Evolutionary conservation across 768 basidiomycete species (phyloP).

Genomic region (Lentinula edodes): DNA sequence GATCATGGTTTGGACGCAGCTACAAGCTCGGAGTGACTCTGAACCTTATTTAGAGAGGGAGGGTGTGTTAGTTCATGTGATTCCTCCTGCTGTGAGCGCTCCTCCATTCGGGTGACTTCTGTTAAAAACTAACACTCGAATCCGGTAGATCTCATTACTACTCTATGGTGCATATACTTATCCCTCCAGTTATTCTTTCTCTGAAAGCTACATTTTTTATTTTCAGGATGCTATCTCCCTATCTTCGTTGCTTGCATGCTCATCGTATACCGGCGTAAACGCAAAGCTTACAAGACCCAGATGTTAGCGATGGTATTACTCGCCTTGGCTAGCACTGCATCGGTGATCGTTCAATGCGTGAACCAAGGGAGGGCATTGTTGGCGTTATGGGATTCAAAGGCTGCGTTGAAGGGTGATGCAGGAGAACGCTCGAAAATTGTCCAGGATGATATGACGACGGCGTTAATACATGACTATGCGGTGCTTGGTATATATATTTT

Average conservation of each 20-base stretch:
- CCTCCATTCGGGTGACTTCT: not conserved
- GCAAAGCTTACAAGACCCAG: not conserved
- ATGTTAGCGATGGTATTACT: not conserved
- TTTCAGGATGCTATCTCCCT: not conserved
- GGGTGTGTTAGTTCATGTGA: not conserved
- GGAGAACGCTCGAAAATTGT: not conserved
- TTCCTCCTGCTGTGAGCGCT: not conserved
- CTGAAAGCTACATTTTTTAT: not conserved
- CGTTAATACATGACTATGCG: not conserved
- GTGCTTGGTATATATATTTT: conserved; percentile 2
- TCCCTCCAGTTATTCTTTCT: not conserved
- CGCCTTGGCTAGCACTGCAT: not conserved
- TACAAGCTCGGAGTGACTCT: not conserved
- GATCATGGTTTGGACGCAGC: not conserved
- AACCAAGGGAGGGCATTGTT: not conserved
- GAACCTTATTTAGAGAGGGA: not conserved
- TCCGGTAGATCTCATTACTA: not conserved
- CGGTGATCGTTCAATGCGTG: not conserved
- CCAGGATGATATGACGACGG: not conserved
- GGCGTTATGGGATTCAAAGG: not conserved
- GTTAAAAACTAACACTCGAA: not conserved
- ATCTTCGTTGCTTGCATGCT: not conserved
- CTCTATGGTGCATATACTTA: not conserved
- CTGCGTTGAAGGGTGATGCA: not conserved
- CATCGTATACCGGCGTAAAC: conserved; percentile 1